Evolutionary conservation across 768 basidiomycete genomes (phyloP).

Genomic region (Russula ochroleuca): DNA sequence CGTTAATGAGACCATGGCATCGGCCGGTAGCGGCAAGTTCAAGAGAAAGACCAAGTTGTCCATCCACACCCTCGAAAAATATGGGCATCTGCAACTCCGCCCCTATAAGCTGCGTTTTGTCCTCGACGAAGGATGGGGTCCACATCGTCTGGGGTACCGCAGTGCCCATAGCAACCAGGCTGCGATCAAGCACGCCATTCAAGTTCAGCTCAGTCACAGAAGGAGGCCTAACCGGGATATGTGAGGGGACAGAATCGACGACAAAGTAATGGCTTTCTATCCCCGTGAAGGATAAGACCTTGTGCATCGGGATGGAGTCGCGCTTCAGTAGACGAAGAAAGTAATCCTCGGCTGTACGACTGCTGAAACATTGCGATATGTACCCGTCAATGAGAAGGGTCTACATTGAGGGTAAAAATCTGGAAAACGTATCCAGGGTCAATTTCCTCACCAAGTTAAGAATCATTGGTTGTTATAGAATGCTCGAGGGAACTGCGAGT

Average conservation of each 20-base stretch:
- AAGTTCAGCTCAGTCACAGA: background rate
- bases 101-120: background rate
- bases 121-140: background rate
- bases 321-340: background rate
- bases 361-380: slow-evolving; percentile 8
- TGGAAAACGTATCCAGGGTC: background rate
- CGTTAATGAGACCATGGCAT: slow-evolving; percentile 8
- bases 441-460: background rate
- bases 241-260: background rate
- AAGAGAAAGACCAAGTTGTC: slow-evolving; percentile 10
- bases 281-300: background rate
- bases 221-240: background rate
- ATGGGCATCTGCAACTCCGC: slow-evolving; percentile 21
- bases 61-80: slow-evolving; percentile 15
- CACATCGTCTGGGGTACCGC: slow-evolving; percentile 22
- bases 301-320: background rate
- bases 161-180: slow-evolving; percentile 2
- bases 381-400: slow-evolving; percentile 16
- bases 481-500: background rate
- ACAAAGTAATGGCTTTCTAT: slow-evolving; percentile 6
- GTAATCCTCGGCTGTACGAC: background rate
- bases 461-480: background rate
- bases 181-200: slow-evolving; percentile 11
- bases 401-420: background rate
- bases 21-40: slow-evolving; percentile 3